These are phyloP conservation scores for Ochetophila trinervis DNA, from an alignment of 306 rosid species.

Conservation along the genomic window DNA sequence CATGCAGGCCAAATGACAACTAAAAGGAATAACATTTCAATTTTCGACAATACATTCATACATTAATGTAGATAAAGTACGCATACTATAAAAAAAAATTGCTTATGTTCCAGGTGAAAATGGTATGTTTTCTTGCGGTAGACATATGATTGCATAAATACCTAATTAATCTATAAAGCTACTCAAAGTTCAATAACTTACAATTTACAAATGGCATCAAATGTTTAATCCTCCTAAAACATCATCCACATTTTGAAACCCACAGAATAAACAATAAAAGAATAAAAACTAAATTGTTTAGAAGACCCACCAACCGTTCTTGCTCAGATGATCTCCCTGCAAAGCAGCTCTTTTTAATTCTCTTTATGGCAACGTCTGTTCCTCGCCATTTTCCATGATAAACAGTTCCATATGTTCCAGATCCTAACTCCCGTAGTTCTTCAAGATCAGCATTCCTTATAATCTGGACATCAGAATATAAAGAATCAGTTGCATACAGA, in stretches of 20 bases:
- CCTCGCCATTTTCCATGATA: slow-evolving; percentile 38
- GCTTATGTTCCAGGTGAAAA: not conserved
- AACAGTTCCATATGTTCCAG: slow-evolving; percentile 40
- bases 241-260: not conserved
- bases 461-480: slow-evolving; percentile 22
- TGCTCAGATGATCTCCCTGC: slow-evolving; percentile 31
- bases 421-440: slow-evolving; percentile 31
- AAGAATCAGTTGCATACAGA: slow-evolving; percentile 10
- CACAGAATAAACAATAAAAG: not conserved
- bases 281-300: not conserved
- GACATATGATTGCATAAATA: not conserved
- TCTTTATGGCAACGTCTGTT: slow-evolving; percentile 32
- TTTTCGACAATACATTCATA: not conserved
- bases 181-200: no score
- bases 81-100: not conserved
- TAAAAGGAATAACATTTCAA: not conserved
- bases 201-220: no score
- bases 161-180: not conserved
- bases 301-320: slow-evolving; percentile 31
- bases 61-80: not conserved
- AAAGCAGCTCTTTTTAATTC: slow-evolving; percentile 34
- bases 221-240: no score
- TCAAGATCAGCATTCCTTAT: slow-evolving; percentile 35
- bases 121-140: not conserved
- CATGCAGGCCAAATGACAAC: slow-evolving; percentile 1